Evolutionary conservation across 2,329 filamentous ascomycete species (phyloP).

Genomic region (Tolypocladium amazonense): DNA sequence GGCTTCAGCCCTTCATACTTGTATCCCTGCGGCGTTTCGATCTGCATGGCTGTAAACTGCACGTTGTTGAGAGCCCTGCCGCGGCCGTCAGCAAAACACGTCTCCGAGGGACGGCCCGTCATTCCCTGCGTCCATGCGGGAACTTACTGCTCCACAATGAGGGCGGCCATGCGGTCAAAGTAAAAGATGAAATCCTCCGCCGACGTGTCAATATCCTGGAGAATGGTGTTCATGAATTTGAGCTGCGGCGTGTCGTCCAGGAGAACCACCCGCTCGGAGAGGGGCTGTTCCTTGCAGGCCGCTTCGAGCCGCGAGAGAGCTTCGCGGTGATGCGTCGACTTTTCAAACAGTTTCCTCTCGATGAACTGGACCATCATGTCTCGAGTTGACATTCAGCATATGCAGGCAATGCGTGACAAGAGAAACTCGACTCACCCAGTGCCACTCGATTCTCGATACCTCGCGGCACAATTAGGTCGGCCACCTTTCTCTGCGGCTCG

Average conservation of each 20-base stretch:
- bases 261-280: slow-evolving; percentile 66
- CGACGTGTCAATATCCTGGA: slow-evolving; percentile 67
- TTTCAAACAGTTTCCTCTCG: slow-evolving; percentile 73
- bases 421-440: slow-evolving; percentile 46
- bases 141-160: slow-evolving; percentile 70
- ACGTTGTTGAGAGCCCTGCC: slow-evolving; percentile 65
- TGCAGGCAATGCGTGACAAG: not conserved
- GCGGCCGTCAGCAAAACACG: slow-evolving; percentile 6
- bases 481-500: slow-evolving; percentile 79
- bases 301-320: slow-evolving; percentile 68
- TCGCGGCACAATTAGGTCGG: slow-evolving; percentile 90
- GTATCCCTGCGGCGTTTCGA: slow-evolving; percentile 62
- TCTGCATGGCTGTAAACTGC: slow-evolving; percentile 50
- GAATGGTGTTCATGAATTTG: slow-evolving; percentile 78
- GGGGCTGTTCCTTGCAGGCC: slow-evolving; percentile 57
- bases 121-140: not conserved
- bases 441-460: slow-evolving; percentile 93
- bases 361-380: slow-evolving; percentile 93
- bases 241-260: slow-evolving; percentile 72
- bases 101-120: not conserved
- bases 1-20: slow-evolving; percentile 62
- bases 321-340: slow-evolving; percentile 72
- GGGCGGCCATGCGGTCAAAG: slow-evolving; percentile 78
- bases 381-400: slow-evolving; percentile 18
- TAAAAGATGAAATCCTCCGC: slow-evolving; percentile 96